Percentiles rank a stretch among this genome's conserved stretches.
phyloP scores from a whole-genome alignment of 2,329 filamentous ascomycete species.

The Ascochyta fabae region DNA sequence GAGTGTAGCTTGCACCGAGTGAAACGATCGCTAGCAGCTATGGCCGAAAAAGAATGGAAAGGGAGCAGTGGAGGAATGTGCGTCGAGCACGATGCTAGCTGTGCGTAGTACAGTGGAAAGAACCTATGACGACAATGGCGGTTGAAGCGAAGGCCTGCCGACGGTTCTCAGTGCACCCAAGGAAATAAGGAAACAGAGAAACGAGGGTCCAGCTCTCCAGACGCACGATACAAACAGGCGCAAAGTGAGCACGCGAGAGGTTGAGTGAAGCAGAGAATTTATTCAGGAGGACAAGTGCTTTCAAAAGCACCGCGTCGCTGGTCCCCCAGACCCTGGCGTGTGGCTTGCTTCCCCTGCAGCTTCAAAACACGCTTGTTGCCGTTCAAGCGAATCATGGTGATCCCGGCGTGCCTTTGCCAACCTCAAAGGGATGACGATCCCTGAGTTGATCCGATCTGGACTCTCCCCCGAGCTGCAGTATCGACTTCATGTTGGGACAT shows the following conservation, averaged over 20 bases:
- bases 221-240: conserved; percentile 22
- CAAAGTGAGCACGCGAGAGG: conserved; percentile 15
- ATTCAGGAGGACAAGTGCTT: conserved; percentile 16
- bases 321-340: conserved; percentile 12
- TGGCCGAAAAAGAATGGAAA: conserved; percentile 19
- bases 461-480: conserved; percentile 13
- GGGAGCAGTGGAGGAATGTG: conserved; percentile 35
- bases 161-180: conserved; percentile 19
- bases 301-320: conserved; percentile 24
- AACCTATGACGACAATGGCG: conserved; percentile 28
- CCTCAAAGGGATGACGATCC: conserved; percentile 18
- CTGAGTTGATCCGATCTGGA: conserved; percentile 38
- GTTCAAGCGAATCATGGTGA: conserved; percentile 31
- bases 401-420: conserved; percentile 15
- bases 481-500: conserved; percentile 21
- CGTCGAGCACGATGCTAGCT: conserved; percentile 40
- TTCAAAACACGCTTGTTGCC: conserved; percentile 15
- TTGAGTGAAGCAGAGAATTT: conserved; percentile 23
- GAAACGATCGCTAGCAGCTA: conserved; percentile 11
- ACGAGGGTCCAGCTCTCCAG: conserved; percentile 32
- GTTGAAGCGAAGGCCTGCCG: conserved; percentile 44
- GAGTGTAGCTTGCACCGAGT: conserved; percentile 5
- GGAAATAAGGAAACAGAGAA: conserved; percentile 27
- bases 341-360: conserved; percentile 20
- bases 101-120: conserved; percentile 24